These are phyloP conservation scores for Senna tora DNA, from an alignment of 306 rosid species.

Conservation along the genomic window DNA sequence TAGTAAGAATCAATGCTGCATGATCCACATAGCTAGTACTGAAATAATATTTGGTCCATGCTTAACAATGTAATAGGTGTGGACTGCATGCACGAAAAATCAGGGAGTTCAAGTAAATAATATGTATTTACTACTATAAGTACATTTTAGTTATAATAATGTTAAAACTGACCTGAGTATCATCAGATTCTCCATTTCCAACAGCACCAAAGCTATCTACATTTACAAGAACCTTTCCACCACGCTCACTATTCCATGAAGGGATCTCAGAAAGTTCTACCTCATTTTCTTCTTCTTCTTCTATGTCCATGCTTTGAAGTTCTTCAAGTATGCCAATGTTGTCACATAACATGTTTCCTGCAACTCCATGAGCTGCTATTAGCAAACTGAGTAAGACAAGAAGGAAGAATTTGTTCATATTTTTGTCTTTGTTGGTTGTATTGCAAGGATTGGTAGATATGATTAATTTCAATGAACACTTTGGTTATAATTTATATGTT, in stretches of 20 bases:
- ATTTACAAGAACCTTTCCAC: conserved; percentile 87
- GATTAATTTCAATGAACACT: conserved; percentile 62
- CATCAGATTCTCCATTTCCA: conserved; percentile 87
- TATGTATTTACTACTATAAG: neutral
- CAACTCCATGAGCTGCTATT: conserved; percentile 62
- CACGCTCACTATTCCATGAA: conserved; percentile 81
- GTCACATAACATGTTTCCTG: conserved; percentile 53
- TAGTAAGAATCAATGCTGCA: conserved; percentile 8
- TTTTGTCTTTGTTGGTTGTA: conserved; percentile 39
- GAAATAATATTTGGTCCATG: conserved; percentile 7
- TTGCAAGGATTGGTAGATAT: conserved; percentile 57
- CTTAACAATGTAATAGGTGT: conserved; percentile 12
- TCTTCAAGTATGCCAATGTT: conserved; percentile 56
- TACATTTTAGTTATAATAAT: neutral
- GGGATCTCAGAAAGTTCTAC: conserved; percentile 57
- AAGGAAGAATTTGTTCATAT: conserved; percentile 66
- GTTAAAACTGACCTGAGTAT: conserved; percentile 63
- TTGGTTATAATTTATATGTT: conserved; percentile 70
- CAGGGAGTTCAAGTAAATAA: conserved; percentile 15
- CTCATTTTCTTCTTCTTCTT: conserved; percentile 66
- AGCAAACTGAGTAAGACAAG: conserved; percentile 58
- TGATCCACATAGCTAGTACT: neutral
- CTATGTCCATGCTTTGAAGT: conserved; percentile 55
- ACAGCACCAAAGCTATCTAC: conserved; percentile 89
- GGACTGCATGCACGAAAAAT: too few relatives aligned